phyloP scores from a whole-genome alignment of 805 yeast species.

The Ogataea glucozyma region DNA sequence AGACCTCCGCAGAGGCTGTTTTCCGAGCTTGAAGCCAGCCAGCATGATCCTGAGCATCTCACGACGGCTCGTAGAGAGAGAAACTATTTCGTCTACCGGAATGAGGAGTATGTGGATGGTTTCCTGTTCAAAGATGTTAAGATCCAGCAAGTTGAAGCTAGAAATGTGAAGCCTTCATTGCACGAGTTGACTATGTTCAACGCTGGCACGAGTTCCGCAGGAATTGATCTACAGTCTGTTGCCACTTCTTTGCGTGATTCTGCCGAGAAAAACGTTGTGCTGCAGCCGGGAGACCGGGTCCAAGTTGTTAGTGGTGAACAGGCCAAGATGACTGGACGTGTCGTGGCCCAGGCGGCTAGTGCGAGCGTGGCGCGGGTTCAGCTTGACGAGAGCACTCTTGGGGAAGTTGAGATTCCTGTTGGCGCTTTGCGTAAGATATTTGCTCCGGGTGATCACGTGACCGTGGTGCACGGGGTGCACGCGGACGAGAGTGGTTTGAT shows the following conservation, averaged over 20 bases:
- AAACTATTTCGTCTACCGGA: constrained; percentile 67
- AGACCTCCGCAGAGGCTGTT: constrained; percentile 87
- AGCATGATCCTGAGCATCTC: constrained; percentile 74
- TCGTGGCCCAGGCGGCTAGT: constrained; percentile 62
- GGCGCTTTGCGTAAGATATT: constrained; percentile 86
- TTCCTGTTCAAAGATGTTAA: constrained; percentile 84
- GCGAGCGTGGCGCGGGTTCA: constrained; percentile 53
- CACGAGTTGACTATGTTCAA: constrained; percentile 86
- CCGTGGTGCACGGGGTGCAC: constrained; percentile 88
- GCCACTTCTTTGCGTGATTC: constrained; percentile 80
- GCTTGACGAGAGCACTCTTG: constrained; percentile 51
- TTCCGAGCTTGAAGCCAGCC: constrained; percentile 84
- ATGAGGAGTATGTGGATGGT: constrained; percentile 90
- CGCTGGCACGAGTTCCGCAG: constrained; percentile 73
- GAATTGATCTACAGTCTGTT: constrained; percentile 83
- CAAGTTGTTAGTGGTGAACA: constrained; percentile 94
- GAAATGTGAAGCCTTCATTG: constrained; percentile 77
- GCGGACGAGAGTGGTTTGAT: constrained; percentile 94
- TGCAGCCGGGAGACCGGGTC: constrained; percentile 93
- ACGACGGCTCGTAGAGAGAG: constrained; percentile 61
- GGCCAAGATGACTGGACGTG: constrained; percentile 82
- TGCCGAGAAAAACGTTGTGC: constrained; percentile 54
- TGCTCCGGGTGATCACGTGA: constrained; percentile 90
- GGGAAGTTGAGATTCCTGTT: constrained; percentile 61
- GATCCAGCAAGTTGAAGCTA: constrained; percentile 76